Conservation (phyloP, 2,329 filamentous ascomycete genomes). For the Lecanoromycetidae sp. region DNA sequence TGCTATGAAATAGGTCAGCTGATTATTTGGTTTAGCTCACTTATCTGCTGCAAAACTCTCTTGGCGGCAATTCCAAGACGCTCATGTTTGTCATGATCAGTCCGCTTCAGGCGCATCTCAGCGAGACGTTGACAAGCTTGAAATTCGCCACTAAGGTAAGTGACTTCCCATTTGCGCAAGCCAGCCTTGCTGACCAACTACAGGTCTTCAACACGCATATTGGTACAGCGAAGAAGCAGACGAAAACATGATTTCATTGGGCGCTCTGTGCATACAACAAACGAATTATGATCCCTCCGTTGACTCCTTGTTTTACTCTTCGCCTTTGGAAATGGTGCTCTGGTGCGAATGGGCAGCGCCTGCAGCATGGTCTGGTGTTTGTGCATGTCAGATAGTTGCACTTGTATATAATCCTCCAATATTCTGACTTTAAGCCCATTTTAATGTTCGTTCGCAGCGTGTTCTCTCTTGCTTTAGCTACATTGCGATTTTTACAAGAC, state of each 20-base stretch:
- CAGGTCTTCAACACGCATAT: conserved; percentile 83
- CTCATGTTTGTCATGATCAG: conserved; percentile 99
- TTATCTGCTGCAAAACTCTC: conserved; percentile 83
- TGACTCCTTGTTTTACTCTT: background rate
- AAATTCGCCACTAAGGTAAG: conserved; percentile 89
- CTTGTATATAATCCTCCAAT: no score
- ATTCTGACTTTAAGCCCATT: no score
- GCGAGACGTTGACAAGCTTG: conserved; percentile 86
- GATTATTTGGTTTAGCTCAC: conserved; percentile 49
- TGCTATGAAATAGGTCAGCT: background rate
- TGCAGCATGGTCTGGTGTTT: no score
- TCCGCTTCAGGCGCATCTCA: conserved; percentile 77
- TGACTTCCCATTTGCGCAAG: background rate
- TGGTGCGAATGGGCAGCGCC: no score
- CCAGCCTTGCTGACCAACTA: background rate
- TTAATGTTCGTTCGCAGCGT: no score
- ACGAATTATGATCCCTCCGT: background rate
- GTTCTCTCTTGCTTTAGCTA: no score
- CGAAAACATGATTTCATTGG: conserved; percentile 8
- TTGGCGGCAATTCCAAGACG: conserved; percentile 92
- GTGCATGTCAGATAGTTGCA: no score
- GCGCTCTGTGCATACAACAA: background rate
- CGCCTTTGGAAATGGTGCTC: background rate
- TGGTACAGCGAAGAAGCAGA: conserved; percentile 54
- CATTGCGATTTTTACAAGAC: no score